Evolutionary conservation across 2,329 filamentous ascomycete species (phyloP).

Genomic region (Sporothrix globosa): DNA sequence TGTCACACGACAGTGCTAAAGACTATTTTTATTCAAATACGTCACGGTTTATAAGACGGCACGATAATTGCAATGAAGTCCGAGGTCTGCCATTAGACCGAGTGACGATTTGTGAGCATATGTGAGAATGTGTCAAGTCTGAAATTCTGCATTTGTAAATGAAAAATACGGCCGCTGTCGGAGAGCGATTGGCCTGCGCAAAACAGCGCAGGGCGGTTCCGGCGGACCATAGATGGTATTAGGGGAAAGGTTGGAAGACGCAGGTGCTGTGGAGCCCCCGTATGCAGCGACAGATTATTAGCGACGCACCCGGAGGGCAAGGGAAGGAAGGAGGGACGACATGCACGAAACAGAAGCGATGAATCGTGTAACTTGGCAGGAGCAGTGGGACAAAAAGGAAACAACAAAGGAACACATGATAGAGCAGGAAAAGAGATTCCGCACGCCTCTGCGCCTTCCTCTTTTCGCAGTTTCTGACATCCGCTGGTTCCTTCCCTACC

Average conservation of each 20-base stretch:
- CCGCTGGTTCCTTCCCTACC: conserved; percentile 10
- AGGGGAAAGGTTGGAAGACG: background rate
- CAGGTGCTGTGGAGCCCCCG: background rate
- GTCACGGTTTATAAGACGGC: conserved; percentile 11
- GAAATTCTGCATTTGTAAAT: background rate
- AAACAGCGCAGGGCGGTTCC: conserved; percentile 3
- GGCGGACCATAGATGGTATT: background rate
- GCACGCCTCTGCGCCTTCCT: background rate
- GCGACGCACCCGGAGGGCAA: background rate
- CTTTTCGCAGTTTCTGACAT: background rate
- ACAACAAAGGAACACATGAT: background rate
- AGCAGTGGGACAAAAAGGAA: background rate
- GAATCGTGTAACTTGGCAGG: background rate
- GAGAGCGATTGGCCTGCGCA: conserved; percentile 4
- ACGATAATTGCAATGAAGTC: background rate
- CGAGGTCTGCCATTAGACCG: background rate
- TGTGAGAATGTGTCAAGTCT: background rate
- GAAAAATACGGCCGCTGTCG: conserved; percentile 21
- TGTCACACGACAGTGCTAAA: background rate
- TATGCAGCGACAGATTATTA: conserved; percentile 6
- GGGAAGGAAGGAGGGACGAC: background rate
- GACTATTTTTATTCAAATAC: background rate
- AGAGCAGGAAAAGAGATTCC: background rate
- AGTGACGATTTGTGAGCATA: background rate
- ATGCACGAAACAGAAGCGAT: background rate